Evolutionary conservation across 2,329 filamentous ascomycete species (phyloP), one percentile per base, ranked within the genome.

Genomic region (Alternaria tenuissima): DNA sequence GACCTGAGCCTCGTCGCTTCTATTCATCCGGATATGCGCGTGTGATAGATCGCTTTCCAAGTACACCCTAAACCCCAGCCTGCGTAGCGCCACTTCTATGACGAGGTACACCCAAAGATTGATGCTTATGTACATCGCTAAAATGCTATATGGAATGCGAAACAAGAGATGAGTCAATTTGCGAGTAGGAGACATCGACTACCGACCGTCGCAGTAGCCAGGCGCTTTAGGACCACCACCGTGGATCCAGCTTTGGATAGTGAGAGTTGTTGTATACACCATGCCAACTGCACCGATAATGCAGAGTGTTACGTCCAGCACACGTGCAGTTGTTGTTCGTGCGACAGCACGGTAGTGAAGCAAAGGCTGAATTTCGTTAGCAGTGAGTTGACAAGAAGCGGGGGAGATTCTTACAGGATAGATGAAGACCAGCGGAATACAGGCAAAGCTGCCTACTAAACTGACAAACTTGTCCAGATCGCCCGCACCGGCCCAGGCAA

Each of bases 401-500:
- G 26, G 26, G 16, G 59, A 7, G 24, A 38, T 39, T 88, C 92
- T 86, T 86, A 97, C 94, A 66, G 95, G 96, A 77, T 99, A 99
- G 55, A 99, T 96, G 75, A 96, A 98, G 63, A 98, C 95, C 59
- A 99, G 83, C 44, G 95, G 95, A 70, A 99, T 95, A 77, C 95
- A 99, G 62, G 95, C 95, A 83, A 99, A 99, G 79, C 94, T 97
- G 66, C 95, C 95, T 20, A 99, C 94, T 39, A 99, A 85, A 22
- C 93, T 91, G 32, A 99, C 96, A 78, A 99, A 99, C 80, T 98
- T 98, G 82, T 99, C 95, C 55, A 99, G 82, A 79, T 98, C 90
- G 68, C 93, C 91, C 3, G 95, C 94, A 63, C 95, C 95, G 44
- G 90, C 89, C 93, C 93, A 99, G 2, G 94, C 94, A 66, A 99